Evolutionary conservation across 2,329 filamentous ascomycete species (phyloP), one percentile per base, ranked within the genome.

Genomic region (Plectosphaerella cucumerina): DNA sequence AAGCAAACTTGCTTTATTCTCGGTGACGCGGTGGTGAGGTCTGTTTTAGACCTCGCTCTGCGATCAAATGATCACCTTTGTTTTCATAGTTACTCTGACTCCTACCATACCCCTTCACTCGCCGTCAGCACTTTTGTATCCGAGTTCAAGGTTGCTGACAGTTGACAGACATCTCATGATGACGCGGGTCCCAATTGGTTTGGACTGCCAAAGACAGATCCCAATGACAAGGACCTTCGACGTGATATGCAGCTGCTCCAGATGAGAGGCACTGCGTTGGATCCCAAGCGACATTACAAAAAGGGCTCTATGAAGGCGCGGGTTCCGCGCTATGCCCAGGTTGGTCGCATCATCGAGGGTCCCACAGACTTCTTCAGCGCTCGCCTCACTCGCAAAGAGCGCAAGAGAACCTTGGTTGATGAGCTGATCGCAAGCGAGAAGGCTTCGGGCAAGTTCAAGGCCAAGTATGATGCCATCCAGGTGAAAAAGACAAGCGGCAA

Each of bases 211-310:
- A 85, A 85, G 61, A 97, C 93, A 22, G 78, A 89, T 47, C 83
- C 90, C 9, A 97, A 93, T 21, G 78, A 89, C 47, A 83, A 90
- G 12, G 85, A 95, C 63, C 76, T 97, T 55, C 96, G 92, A 70
- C 82, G 90, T 59, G 93, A 99, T 65, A 76, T 97, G 47, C 91
- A 97, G 69, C 76, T 97, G 11, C 75, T 99, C 53, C 86, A 90
- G 58, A 93, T 97, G 87, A 85, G 94, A 67, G 86, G 85, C 50
- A 57, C 55, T 35, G 86, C 96, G 18, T 77, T 97, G 20, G 93
- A 97, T 58, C 86, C 91, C 1, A 93, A 97, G 66, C 80, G 88
- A 47, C 88, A 93, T 62, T 96, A 96, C 76, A 95, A 93, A 67
- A 97, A 97, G 69, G 86, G 93, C 48, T 81, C 74, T 47, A 79